Evolutionary conservation across 306 rosid species (phyloP).

Genomic region (Vigna nakashimae): DNA sequence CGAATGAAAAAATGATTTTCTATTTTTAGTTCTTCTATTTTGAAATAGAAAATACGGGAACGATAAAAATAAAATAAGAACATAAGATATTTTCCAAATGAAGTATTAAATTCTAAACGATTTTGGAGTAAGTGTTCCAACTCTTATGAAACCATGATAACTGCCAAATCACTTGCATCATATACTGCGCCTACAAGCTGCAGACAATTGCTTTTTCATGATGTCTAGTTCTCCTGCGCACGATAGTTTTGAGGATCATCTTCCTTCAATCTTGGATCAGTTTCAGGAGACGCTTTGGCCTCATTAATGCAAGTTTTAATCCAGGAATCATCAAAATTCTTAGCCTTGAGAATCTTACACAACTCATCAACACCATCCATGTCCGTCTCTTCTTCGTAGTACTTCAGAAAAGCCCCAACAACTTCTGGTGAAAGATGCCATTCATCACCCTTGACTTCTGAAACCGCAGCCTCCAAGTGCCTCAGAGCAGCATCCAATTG

Average conservation of each 20-base stretch:
- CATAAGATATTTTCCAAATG: too few species aligned
- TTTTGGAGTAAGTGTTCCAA: neutral
- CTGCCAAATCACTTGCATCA: constrained; percentile 16
- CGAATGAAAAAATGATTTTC: too few species aligned
- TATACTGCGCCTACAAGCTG: constrained; percentile 16
- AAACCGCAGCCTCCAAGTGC: constrained; percentile 60
- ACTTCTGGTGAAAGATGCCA: constrained; percentile 60
- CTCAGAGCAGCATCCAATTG: constrained; percentile 59
- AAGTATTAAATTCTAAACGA: neutral
- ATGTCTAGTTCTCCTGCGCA: constrained; percentile 5
- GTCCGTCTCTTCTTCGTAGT: constrained; percentile 66
- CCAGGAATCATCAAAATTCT: constrained; percentile 57
- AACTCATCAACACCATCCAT: constrained; percentile 67
- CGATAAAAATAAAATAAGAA: neutral
- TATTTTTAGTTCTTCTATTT: too few species aligned
- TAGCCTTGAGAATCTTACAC: constrained; percentile 61
- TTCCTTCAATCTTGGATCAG: constrained; percentile 52
- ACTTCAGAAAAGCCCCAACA: constrained; percentile 59
- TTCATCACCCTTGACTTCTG: constrained; percentile 48
- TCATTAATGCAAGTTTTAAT: constrained; percentile 56
- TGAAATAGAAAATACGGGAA: too few species aligned
- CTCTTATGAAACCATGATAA: constrained; percentile 21
- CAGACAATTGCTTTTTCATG: neutral
- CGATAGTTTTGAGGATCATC: constrained; percentile 33
- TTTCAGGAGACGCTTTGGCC: constrained; percentile 48